A percentile compares a stretch with the other conserved stretches of the same genome.
phyloP scores from a whole-genome alignment of 805 yeast genomes.

The Candida stauntonica region DNA sequence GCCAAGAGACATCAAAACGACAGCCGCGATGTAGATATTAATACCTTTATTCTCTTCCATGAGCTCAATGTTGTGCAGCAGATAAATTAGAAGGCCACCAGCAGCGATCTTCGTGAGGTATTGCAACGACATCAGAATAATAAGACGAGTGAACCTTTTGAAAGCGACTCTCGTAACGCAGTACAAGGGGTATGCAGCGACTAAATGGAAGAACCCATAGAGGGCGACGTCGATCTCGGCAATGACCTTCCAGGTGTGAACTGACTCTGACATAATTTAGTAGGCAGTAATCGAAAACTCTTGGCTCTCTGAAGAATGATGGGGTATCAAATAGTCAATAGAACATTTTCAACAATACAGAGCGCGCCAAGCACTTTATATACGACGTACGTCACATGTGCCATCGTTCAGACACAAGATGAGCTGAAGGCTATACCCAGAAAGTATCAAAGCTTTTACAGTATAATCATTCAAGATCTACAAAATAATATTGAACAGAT shows the following conservation, averaged over 20 bases:
- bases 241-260: constrained; percentile 3
- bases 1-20: constrained; percentile 1
- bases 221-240: constrained; percentile 1
- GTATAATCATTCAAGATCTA: no score
- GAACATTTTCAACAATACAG: not conserved
- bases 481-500: no score
- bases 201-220: not conserved
- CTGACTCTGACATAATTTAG: not conserved
- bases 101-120: constrained; percentile 1
- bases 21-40: constrained; percentile 4
- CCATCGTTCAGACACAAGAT: not conserved
- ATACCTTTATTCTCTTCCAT: not conserved
- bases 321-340: not conserved
- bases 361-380: not conserved
- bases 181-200: constrained; percentile 1
- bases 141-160: constrained; percentile 1
- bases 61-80: not conserved
- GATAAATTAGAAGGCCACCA: not conserved
- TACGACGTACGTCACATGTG: not conserved
- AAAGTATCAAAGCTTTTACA: not conserved
- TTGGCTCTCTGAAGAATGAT: no score
- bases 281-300: no score
- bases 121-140: not conserved
- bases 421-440: not conserved
- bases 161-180: not conserved